phyloP scores from a whole-genome alignment of 352 stramenopile species.

The Phytophthora agathidicida region DNA sequence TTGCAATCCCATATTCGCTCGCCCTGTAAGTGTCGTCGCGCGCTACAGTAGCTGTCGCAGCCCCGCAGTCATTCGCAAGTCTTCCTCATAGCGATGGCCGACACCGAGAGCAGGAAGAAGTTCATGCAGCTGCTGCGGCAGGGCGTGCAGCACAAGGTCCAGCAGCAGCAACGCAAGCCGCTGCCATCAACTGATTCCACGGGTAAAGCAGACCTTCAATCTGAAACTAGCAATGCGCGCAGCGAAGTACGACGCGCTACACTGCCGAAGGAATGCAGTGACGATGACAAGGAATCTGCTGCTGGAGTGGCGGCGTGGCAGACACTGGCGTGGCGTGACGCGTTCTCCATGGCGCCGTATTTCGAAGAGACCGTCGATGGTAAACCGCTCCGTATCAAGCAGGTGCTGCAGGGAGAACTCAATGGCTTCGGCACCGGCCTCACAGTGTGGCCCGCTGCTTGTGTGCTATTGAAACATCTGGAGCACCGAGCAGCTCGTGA shows the following conservation, averaged over 20 bases:
- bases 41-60: slow-evolving; percentile 5
- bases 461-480: slow-evolving; percentile 80
- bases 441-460: slow-evolving; percentile 85
- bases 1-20: slow-evolving; percentile 27
- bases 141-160: slow-evolving; percentile 64
- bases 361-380: slow-evolving; percentile 59
- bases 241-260: slow-evolving; percentile 21
- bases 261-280: slow-evolving; percentile 13
- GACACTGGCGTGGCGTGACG: slow-evolving; percentile 79
- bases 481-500: slow-evolving; percentile 50
- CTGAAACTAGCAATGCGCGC: slow-evolving; percentile 11
- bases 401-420: slow-evolving; percentile 81
- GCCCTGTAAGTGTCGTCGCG: slow-evolving; percentile 3
- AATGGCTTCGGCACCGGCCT: slow-evolving; percentile 82
- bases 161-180: slow-evolving; percentile 26
- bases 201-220: slow-evolving; percentile 16
- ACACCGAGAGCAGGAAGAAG: slow-evolving; percentile 33
- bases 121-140: slow-evolving; percentile 69
- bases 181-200: slow-evolving; percentile 5
- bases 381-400: slow-evolving; percentile 61
- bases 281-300: not conserved
- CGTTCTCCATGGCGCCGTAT: slow-evolving; percentile 67
- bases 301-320: slow-evolving; percentile 50
- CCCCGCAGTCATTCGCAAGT: slow-evolving; percentile 16
- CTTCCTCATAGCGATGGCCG: slow-evolving; percentile 19